Percentiles rank a stretch among this genome's conserved stretches.
Conservation (phyloP, 1,284 basidiomycete species). For the Cutaneotrichosporon sp. region DNA sequence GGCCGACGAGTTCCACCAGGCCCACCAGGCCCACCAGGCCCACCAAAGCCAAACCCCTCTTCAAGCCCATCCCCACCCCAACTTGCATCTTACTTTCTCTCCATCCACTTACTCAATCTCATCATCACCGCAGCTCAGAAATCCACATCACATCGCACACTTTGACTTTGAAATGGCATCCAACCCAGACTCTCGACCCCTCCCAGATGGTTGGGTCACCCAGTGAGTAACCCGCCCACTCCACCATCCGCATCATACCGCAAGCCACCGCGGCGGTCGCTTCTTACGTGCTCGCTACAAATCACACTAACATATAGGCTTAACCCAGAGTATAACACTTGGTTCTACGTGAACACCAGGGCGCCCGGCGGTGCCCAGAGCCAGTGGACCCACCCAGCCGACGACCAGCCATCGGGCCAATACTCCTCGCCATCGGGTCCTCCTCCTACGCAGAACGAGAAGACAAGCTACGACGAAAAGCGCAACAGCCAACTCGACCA, state of each 20-base stretch:
- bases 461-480: conserved; percentile 9
- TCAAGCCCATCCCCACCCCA: too few species aligned
- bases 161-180: conserved; percentile 12
- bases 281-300: too few species aligned
- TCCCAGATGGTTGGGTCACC: conserved; percentile 45
- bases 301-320: too few species aligned
- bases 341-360: conserved; percentile 49
- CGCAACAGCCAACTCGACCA: not conserved
- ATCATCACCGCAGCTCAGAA: not conserved
- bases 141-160: not conserved
- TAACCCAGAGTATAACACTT: conserved; percentile 47
- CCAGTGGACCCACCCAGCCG: conserved; percentile 49
- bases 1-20: too few species aligned
- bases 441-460: conserved; percentile 28
- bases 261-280: too few species aligned
- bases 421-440: conserved; percentile 41
- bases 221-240: conserved; percentile 28
- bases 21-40: too few species aligned
- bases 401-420: conserved; percentile 25
- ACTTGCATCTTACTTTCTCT: not conserved
- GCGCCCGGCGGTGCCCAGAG: conserved; percentile 39
- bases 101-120: not conserved
- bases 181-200: conserved; percentile 41
- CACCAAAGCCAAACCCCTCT: too few species aligned
- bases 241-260: not conserved